These are phyloP conservation scores for Ceratobasidium sp. DNA, from an alignment of 1,284 basidiomycete species.

Conservation along the genomic window DNA sequence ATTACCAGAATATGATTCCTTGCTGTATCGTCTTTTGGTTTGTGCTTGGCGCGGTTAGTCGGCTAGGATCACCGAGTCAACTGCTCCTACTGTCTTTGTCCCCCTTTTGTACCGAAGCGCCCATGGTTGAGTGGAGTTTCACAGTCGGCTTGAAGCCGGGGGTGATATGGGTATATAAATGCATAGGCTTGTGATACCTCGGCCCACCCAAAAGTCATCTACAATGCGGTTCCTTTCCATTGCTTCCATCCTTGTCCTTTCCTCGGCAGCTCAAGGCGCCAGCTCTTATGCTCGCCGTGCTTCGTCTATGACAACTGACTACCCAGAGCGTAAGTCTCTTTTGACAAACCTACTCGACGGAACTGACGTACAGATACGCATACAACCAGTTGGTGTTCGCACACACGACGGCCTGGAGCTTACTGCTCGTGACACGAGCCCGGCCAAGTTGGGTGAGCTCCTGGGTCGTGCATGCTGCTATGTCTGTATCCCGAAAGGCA, in stretches of 20 bases:
- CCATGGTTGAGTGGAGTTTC: too few relatives aligned
- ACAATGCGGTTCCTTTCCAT: conserved; percentile 3
- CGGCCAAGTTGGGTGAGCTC: conserved; percentile 17
- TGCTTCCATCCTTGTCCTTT: neutral
- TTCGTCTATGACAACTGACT: neutral
- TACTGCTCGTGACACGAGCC: conserved; percentile 26
- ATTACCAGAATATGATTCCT: too few relatives aligned
- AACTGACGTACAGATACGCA: neutral
- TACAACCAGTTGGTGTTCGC: conserved; percentile 3
- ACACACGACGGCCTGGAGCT: conserved; percentile 6
- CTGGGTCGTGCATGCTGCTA: conserved; percentile 29
- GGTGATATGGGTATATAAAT: too few relatives aligned
- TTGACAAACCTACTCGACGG: neutral
- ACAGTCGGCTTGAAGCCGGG: too few relatives aligned
- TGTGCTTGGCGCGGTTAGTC: too few relatives aligned
- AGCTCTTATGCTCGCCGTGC: conserved; percentile 12
- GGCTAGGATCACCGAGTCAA: too few relatives aligned
- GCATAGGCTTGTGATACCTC: too few relatives aligned
- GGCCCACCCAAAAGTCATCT: too few relatives aligned
- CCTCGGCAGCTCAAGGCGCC: conserved; percentile 1
- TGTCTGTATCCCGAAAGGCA: conserved; percentile 19
- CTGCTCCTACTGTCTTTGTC: too few relatives aligned
- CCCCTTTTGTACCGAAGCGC: too few relatives aligned
- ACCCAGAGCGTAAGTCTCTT: conserved; percentile 21
- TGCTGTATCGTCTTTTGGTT: too few relatives aligned